phyloP scores from a whole-genome alignment of 2,329 filamentous ascomycete species.

The Penicillium nordicum region DNA sequence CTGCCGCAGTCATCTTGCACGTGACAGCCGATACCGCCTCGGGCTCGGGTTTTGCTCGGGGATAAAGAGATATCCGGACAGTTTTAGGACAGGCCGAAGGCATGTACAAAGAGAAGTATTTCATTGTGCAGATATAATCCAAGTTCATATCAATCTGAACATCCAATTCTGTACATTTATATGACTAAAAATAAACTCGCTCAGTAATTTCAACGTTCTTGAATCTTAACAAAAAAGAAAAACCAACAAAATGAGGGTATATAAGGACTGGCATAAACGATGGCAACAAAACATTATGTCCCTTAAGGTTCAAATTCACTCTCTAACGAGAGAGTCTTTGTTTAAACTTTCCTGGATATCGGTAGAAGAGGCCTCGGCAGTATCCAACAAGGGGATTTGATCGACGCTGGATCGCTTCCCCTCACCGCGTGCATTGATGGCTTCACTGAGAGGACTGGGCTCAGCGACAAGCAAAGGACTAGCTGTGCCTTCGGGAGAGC shows the following conservation, averaged over 20 bases:
- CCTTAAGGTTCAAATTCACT: constrained; percentile 21
- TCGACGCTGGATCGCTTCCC: constrained; percentile 30
- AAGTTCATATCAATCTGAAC: not conserved
- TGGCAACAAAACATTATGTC: not conserved
- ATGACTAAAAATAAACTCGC: not conserved
- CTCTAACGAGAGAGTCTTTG: constrained; percentile 19
- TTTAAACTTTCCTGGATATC: constrained; percentile 17
- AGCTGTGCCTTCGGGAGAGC: constrained; percentile 32
- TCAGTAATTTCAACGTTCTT: not conserved
- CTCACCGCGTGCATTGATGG: constrained; percentile 19
- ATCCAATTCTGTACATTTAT: not conserved
- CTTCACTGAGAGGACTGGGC: constrained; percentile 17
- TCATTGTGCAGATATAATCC: not conserved
- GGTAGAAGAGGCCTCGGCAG: constrained; percentile 24
- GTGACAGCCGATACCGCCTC: constrained; percentile 20
- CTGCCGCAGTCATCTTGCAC: constrained; percentile 19
- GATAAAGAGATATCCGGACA: constrained; percentile 3
- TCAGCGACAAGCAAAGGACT: constrained; percentile 32
- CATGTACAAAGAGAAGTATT: not conserved
- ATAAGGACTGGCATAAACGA: constrained; percentile 1
- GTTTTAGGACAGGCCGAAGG: not conserved
- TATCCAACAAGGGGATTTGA: constrained; percentile 37
- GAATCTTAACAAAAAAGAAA: not conserved
- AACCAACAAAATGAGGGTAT: constrained; percentile 4
- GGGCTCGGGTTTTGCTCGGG: constrained; percentile 21